These are phyloP conservation scores for Phialophora tarda DNA, from an alignment of 2,329 filamentous ascomycete genomes.

Conservation along the genomic window DNA sequence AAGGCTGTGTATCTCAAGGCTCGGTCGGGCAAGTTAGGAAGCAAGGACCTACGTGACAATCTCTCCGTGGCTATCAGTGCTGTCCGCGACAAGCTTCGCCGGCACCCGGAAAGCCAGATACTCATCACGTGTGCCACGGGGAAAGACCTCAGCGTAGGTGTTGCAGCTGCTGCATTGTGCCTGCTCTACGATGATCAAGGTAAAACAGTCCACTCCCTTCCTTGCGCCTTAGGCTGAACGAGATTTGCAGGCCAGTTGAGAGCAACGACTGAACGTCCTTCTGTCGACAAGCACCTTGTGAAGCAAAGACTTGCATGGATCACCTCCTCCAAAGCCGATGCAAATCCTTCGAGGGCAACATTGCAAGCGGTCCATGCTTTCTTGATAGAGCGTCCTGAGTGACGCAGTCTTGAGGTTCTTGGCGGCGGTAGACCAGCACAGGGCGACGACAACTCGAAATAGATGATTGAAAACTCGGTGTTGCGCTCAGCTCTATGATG, in stretches of 20 bases:
- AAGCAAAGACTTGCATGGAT: conserved; percentile 80
- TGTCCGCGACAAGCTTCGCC: conserved; percentile 47
- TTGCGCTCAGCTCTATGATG: neutral
- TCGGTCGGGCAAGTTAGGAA: conserved; percentile 75
- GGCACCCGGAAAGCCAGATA: conserved; percentile 45
- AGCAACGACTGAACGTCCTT: conserved; percentile 25
- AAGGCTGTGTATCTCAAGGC: conserved; percentile 63
- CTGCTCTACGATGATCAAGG: conserved; percentile 72
- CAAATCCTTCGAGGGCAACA: conserved; percentile 82
- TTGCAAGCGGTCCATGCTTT: conserved; percentile 92
- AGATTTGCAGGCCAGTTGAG: conserved; percentile 18
- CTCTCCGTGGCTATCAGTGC: conserved; percentile 67
- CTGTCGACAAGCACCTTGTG: conserved; percentile 76
- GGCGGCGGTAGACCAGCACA: neutral
- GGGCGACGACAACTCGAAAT: neutral
- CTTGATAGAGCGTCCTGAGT: conserved; percentile 66
- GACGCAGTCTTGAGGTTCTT: neutral
- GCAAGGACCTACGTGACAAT: conserved; percentile 77
- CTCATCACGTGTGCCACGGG: conserved; percentile 76
- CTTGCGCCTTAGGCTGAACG: conserved; percentile 13
- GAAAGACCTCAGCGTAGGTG: conserved; percentile 78
- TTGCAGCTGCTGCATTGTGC: conserved; percentile 77
- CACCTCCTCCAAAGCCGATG: conserved; percentile 75
- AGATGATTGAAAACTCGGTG: neutral
- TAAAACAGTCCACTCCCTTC: conserved; percentile 36